These are phyloP conservation scores for Aspergillus sp. DNA, from an alignment of 2,329 filamentous ascomycete species.

Conservation along the genomic window DNA sequence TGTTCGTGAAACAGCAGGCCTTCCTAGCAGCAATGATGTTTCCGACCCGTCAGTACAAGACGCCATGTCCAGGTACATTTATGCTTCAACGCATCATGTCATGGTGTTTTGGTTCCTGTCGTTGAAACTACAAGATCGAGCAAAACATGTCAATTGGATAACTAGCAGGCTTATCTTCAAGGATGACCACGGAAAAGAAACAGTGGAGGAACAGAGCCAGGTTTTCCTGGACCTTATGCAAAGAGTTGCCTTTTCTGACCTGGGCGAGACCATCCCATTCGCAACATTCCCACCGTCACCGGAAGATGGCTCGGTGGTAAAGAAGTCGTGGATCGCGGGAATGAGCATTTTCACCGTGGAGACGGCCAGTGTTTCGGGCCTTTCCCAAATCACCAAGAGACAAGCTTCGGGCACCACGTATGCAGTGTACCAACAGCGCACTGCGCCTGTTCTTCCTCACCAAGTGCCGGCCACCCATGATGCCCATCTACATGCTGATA, in stretches of 20 bases:
- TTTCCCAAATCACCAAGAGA: constrained; percentile 56
- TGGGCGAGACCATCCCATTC: constrained; percentile 66
- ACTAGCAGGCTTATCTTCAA: constrained; percentile 79
- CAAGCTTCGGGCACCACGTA: constrained; percentile 57
- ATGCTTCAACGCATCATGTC: constrained; percentile 90
- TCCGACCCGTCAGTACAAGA: constrained; percentile 59
- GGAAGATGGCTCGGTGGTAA: constrained; percentile 47
- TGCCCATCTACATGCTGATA: constrained; percentile 44
- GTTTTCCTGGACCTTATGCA: constrained; percentile 97
- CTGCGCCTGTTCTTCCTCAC: constrained; percentile 50
- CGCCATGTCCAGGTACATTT: constrained; percentile 90
- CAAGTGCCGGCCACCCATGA: constrained; percentile 48
- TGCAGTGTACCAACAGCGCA: constrained; percentile 53
- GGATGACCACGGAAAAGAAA: constrained; percentile 73
- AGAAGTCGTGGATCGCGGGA: constrained; percentile 56
- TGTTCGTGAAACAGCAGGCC: constrained; percentile 46
- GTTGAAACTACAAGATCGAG: constrained; percentile 80
- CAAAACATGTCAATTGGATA: constrained; percentile 87
- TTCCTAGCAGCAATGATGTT: constrained; percentile 34
- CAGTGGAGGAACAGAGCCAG: constrained; percentile 87
- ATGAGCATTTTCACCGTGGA: constrained; percentile 58
- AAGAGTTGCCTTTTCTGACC: constrained; percentile 80
- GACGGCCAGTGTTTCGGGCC: constrained; percentile 51
- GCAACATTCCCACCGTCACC: constrained; percentile 47
- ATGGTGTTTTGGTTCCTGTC: constrained; percentile 97